phyloP scores from a whole-genome alignment of 2,329 filamentous ascomycete genomes.

The Colletotrichum cordylinicola region DNA sequence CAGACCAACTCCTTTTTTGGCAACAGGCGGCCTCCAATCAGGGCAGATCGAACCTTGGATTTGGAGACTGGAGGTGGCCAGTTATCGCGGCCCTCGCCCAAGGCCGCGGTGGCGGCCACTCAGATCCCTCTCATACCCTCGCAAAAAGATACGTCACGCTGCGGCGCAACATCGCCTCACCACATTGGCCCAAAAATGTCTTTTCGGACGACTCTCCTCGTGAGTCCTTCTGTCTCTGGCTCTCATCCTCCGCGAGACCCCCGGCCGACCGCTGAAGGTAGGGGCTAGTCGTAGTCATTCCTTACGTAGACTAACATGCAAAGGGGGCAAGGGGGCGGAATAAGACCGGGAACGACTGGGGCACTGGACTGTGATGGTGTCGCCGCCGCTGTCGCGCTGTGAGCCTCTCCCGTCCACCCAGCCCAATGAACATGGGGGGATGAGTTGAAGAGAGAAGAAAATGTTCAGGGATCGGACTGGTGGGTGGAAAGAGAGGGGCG shows the following conservation, averaged over 20 bases:
- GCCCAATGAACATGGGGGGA: conserved; percentile 2
- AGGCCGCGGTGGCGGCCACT: conserved; percentile 20
- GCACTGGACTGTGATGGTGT: conserved; percentile 4
- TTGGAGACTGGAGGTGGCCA: conserved; percentile 10
- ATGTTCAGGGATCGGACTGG: conserved; percentile 11
- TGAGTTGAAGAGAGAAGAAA: background rate
- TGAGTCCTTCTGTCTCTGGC: background rate
- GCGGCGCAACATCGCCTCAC: conserved; percentile 18
- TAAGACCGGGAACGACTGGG: background rate
- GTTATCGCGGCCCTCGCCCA: conserved; percentile 5
- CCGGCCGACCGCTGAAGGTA: background rate
- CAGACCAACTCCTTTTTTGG: conserved; percentile 5
- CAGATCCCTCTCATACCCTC: conserved; percentile 11
- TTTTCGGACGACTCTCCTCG: background rate
- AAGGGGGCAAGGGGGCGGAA: background rate
- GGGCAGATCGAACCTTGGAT: conserved; percentile 15
- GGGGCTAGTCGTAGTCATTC: background rate
- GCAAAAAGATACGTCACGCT: conserved; percentile 18
- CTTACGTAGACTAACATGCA: background rate
- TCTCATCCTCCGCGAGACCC: background rate
- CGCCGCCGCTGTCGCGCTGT: conserved; percentile 16
- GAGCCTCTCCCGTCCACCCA: conserved; percentile 1
- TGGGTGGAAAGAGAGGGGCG: conserved; percentile 27
- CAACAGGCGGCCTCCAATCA: conserved; percentile 23
- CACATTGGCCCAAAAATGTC: conserved; percentile 6